These are phyloP conservation scores for Allium cepa DNA, from an alignment of 106 monocot genomes.

Conservation along the genomic window DNA sequence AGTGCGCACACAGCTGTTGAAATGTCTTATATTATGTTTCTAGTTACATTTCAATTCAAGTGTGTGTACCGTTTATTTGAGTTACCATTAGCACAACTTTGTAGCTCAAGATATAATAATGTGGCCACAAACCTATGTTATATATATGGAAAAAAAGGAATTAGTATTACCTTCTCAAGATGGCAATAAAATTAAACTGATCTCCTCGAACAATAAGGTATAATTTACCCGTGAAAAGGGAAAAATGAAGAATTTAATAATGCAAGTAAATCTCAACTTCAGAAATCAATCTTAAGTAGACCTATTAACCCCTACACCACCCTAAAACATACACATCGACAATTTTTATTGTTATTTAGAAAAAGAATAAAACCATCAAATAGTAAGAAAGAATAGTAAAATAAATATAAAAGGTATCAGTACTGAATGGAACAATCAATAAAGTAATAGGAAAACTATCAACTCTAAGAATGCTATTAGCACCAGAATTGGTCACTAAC, in stretches of 20 bases:
- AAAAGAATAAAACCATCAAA: neutral
- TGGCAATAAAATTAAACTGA: constrained; percentile 89
- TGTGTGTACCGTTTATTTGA: too few relatives aligned
- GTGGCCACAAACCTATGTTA: too few relatives aligned
- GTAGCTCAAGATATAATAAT: neutral
- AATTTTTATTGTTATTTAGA: constrained; percentile 6
- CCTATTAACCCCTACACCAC: neutral
- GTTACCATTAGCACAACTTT: neutral
- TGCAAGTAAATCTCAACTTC: neutral
- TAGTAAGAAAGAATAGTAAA: too few relatives aligned
- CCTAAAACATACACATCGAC: neutral
- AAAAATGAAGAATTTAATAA: constrained; percentile 6
- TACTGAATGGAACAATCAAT: too few relatives aligned
- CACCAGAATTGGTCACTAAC: too few relatives aligned
- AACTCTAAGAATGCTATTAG: too few relatives aligned
- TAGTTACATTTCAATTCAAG: too few relatives aligned
- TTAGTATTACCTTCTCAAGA: constrained; percentile 66
- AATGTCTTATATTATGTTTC: too few relatives aligned
- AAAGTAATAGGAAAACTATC: too few relatives aligned
- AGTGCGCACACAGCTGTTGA: too few relatives aligned
- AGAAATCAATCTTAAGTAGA: neutral
- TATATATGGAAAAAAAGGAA: too few relatives aligned
- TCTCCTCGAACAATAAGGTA: constrained; percentile 91
- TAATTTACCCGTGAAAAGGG: constrained; percentile 62
- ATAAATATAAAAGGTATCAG: too few relatives aligned